Base-by-base conservation (phyloP, 352 stramenopile genomes). In the Phytophthora chlamydospora region DNA sequence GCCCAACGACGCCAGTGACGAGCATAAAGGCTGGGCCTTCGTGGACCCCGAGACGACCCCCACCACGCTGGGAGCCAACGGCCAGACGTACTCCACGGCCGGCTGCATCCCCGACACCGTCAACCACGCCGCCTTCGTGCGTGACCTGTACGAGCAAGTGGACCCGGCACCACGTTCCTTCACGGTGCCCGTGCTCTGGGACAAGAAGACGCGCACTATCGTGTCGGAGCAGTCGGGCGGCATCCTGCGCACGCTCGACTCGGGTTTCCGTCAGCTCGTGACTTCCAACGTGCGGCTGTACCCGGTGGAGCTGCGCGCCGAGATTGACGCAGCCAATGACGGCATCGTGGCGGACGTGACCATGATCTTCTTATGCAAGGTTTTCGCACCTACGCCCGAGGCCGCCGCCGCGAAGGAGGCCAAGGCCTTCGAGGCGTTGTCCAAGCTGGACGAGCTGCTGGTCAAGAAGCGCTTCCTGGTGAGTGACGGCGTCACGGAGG, bases 201-300 rank as follows among this genome's bases (percentile, higher is more conserved):
- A 97, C 76, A 74, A 79, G 36, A 78, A 88, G 71, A 71, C 50
- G 24, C 58, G 75, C 13, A 78, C 71, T 10, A 96, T 65, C 33
- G 47, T 65, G 39, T 65, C 57, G 19, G 57, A 65, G 48, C 39
- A 65, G 27, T 58, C 57, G 89, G 77, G 72, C 32, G 55, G 66
- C 5, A 94, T 96, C 44, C 74, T 97, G 21, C 71, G 80, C 29
- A 85, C 93, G 55, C 51, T 96, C 6, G 68, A 73, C 43, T 62
- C 44, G 7, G 73, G 53, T 1, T 85, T 86, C 41, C 78, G 85
- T 42, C 52, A 78, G 13, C 62, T 65, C 21, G 40, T 71, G 9
- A n/a, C 73, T 19, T 66, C 56, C 42, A 61, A 58, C 7, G 67
- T 76, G 11, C 52, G 79, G 39, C 46, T 91, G 21, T 82, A 77